A percentile compares a stretch with the other conserved stretches of the same genome.
These are phyloP conservation scores for Pythium diclinum DNA, from an alignment of 352 stramenopile species.

Conservation along the genomic window DNA sequence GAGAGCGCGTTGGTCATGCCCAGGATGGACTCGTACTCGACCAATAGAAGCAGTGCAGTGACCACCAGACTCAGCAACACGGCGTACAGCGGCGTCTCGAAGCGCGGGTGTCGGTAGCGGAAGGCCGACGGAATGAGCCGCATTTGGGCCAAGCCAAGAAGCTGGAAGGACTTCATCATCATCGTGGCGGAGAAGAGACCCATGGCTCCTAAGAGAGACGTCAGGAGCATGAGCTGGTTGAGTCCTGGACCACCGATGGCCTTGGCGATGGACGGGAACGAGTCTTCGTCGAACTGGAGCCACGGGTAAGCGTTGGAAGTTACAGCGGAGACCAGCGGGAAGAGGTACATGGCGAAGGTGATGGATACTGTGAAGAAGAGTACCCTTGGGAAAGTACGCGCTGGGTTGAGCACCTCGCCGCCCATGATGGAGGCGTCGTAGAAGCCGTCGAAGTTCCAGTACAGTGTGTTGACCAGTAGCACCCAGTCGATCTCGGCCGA, in stretches of 20 bases:
- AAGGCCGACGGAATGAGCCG: conserved; percentile 74
- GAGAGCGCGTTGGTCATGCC: conserved; percentile 82
- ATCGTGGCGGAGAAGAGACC: conserved; percentile 86
- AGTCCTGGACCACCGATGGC: conserved; percentile 62
- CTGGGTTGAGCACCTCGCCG: conserved; percentile 72
- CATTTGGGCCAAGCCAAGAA: conserved; percentile 52
- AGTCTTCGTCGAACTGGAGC: conserved; percentile 10
- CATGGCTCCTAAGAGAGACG: conserved; percentile 49
- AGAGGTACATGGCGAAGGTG: conserved; percentile 32
- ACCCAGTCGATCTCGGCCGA: conserved; percentile 47
- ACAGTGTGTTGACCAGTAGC: conserved; percentile 87
- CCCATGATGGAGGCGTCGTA: conserved; percentile 78
- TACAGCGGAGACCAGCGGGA: conserved; percentile 10
- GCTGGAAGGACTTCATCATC: conserved; percentile 73
- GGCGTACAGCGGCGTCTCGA: conserved; percentile 22
- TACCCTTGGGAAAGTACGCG: conserved; percentile 35
- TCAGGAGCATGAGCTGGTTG: conserved; percentile 42
- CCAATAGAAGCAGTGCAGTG: conserved; percentile 15
- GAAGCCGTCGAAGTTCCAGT: conserved; percentile 93
- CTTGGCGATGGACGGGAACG: neutral
- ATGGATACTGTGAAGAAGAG: conserved; percentile 75
- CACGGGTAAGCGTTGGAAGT: neutral
- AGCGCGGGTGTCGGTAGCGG: conserved; percentile 30
- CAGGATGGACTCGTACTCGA: conserved; percentile 51
- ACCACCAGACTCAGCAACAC: conserved; percentile 15